These are phyloP conservation scores for Kodamaea arcana DNA, from an alignment of 1,139 yeast species.

Conservation along the genomic window DNA sequence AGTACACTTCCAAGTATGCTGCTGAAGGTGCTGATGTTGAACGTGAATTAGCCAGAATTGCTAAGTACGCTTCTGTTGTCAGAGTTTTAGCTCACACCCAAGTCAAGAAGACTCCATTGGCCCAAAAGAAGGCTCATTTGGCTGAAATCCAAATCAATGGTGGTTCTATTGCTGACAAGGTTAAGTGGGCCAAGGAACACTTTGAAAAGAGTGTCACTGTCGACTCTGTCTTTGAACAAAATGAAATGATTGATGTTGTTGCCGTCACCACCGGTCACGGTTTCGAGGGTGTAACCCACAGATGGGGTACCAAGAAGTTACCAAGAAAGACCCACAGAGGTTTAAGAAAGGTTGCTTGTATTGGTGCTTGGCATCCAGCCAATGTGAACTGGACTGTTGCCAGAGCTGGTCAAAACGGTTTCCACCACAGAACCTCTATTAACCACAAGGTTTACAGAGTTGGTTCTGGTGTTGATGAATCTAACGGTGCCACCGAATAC, in stretches of 20 bases:
- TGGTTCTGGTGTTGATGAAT: conserved; percentile 93
- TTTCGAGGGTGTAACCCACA: conserved; percentile 99
- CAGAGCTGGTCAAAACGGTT: conserved; percentile 99
- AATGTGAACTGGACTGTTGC: conserved; percentile 99
- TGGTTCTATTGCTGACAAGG: conserved; percentile 97
- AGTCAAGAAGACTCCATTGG: conserved; percentile 97
- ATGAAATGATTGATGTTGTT: conserved; percentile 96
- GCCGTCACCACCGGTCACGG: conserved; percentile 99
- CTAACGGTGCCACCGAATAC: conserved; percentile 92
- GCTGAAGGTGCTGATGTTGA: conserved; percentile 84
- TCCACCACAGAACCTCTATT: conserved; percentile 99
- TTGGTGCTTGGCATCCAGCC: conserved; percentile 99
- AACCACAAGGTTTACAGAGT: conserved; percentile 99
- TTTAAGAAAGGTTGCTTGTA: conserved; percentile 99
- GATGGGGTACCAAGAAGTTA: conserved; percentile 99
- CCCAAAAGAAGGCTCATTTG: conserved; percentile 99
- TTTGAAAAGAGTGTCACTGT: conserved; percentile 98
- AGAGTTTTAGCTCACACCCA: conserved; percentile 99
- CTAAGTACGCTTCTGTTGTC: conserved; percentile 97
- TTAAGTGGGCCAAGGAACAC: conserved; percentile 98
- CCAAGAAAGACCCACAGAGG: conserved; percentile 99
- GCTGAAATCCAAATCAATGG: conserved; percentile 99
- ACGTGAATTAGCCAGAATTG: conserved; percentile 97
- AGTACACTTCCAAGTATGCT: conserved; percentile 98
- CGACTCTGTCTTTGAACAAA: conserved; percentile 95